Evolutionary conservation across 2,329 filamentous ascomycete species (phyloP), one percentile per base, ranked within the genome.

Genomic region (Alternaria panax): DNA sequence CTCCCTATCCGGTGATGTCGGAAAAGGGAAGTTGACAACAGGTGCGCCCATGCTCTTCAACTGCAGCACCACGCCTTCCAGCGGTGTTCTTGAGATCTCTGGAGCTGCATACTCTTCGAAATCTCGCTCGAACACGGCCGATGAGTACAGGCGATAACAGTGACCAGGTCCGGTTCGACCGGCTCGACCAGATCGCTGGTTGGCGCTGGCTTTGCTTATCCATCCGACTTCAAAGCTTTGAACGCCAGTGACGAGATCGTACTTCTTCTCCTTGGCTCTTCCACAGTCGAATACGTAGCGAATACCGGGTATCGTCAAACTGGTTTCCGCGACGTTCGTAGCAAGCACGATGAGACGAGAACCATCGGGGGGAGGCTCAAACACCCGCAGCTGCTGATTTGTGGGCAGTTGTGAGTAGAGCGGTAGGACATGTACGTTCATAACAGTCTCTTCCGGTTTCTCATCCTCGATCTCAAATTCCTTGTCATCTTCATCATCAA

Each of bases 121-220:
- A 67, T 96, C 93, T 57, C 92, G 86, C 79, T 95, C 95, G 70
- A 92, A 99, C 0, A 99, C 90, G 0, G 95, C 95, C 12, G 93
- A 97, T 0, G 93, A 97, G 79, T 97, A 99, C 5, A 99, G 80
- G 57, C 93, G 85, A 80, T 97, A 99, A 79, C 94, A 98, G 79
- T 99, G 96, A 7, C 95, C 95, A 1, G 95, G 93, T 0, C 93
- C 94, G 4, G 94, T 99, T 83, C 95, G 90, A 64, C 96, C 95
- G 57, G 95, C 95, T 85, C 95, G 92, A 80, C 95, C 95, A 59
- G 92, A 88, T 75, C 95, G 87, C 79, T 99, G 95, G 66, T 89
- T 91, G 7, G 95, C 94, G 75, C 92, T 96, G 27, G 95, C 95
- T 80, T 99, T 98, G 81, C 93, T 97, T 75, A 98, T 96, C 92